Evolutionary conservation across 805 yeast species (phyloP).

Genomic region (Lachancea sp.): DNA sequence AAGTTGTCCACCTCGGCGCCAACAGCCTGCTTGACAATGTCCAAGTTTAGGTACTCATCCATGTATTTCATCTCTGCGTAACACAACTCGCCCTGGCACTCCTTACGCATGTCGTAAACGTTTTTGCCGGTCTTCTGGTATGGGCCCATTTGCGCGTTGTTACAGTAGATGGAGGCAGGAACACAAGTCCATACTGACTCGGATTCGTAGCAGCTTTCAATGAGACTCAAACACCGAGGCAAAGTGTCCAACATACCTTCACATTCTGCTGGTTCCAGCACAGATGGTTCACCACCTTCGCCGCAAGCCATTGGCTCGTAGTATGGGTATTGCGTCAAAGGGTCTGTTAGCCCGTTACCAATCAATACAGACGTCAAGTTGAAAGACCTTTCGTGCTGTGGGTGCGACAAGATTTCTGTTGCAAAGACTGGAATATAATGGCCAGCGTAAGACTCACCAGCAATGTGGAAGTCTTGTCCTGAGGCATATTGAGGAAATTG

Average conservation of each 20-base stretch:
- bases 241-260: slow-evolving; percentile 56
- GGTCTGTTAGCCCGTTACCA: slow-evolving; percentile 89
- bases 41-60: slow-evolving; percentile 71
- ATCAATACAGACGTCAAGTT: slow-evolving; percentile 72
- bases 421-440: slow-evolving; percentile 92
- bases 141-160: slow-evolving; percentile 74
- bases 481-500: slow-evolving; percentile 53
- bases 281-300: slow-evolving; percentile 75
- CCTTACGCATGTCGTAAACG: slow-evolving; percentile 80
- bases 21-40: slow-evolving; percentile 67
- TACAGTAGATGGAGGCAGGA: slow-evolving; percentile 88
- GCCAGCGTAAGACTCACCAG: slow-evolving; percentile 93
- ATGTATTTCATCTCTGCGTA: slow-evolving; percentile 72
- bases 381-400: slow-evolving; percentile 47
- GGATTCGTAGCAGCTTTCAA: slow-evolving; percentile 69
- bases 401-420: slow-evolving; percentile 64
- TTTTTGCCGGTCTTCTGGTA: slow-evolving; percentile 81
- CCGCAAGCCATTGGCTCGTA: slow-evolving; percentile 96
- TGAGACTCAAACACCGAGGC: slow-evolving; percentile 72
- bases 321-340: slow-evolving; percentile 67
- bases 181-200: slow-evolving; percentile 78
- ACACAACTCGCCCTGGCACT: slow-evolving; percentile 73
- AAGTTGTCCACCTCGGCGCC: slow-evolving; percentile 86
- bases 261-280: slow-evolving; percentile 75
- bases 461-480: slow-evolving; percentile 66